Percentiles rank a stretch among this genome's conserved stretches.
phyloP scores from a whole-genome alignment of 73 alveolate species.

The Uronychia binucleata region DNA sequence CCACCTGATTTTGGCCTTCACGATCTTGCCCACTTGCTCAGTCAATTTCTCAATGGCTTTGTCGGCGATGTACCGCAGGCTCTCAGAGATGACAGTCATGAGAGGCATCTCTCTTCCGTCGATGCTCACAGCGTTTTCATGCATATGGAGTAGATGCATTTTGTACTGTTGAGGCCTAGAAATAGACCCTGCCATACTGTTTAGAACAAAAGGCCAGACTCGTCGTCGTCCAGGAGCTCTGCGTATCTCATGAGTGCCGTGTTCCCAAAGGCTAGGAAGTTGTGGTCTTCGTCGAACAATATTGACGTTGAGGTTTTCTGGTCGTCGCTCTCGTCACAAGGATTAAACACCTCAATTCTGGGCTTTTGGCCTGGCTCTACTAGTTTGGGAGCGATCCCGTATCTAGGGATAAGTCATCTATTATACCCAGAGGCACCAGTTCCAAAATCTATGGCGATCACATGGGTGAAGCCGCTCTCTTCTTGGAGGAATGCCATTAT shows the following conservation, averaged over 20 bases:
- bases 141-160: slow-evolving; percentile 95
- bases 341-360: slow-evolving; percentile 97
- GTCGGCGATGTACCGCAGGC: slow-evolving; percentile 86
- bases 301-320: slow-evolving; percentile 98
- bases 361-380: slow-evolving; percentile 93
- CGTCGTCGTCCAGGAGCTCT: slow-evolving; percentile 97
- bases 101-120: slow-evolving; percentile 97
- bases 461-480: slow-evolving; percentile 96
- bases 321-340: slow-evolving; percentile 97
- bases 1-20: slow-evolving; percentile 95
- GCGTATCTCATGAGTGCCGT: slow-evolving; percentile 95
- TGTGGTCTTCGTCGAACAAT: slow-evolving; percentile 91
- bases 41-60: slow-evolving; percentile 88
- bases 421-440: slow-evolving; percentile 98
- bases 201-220: slow-evolving; percentile 93
- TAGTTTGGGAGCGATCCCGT: slow-evolving; percentile 85
- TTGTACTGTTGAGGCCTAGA: slow-evolving; percentile 62
- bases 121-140: slow-evolving; percentile 83
- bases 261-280: slow-evolving; percentile 93
- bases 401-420: background rate
- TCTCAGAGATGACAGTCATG: slow-evolving; percentile 91
- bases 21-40: slow-evolving; percentile 94
- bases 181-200: slow-evolving; percentile 21
- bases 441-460: slow-evolving; percentile 98
- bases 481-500: slow-evolving; percentile 95